Evolutionary conservation across 345 rosid species (phyloP), one percentile per base, ranked within the genome.

Genomic region (Hypericum perforatum): DNA sequence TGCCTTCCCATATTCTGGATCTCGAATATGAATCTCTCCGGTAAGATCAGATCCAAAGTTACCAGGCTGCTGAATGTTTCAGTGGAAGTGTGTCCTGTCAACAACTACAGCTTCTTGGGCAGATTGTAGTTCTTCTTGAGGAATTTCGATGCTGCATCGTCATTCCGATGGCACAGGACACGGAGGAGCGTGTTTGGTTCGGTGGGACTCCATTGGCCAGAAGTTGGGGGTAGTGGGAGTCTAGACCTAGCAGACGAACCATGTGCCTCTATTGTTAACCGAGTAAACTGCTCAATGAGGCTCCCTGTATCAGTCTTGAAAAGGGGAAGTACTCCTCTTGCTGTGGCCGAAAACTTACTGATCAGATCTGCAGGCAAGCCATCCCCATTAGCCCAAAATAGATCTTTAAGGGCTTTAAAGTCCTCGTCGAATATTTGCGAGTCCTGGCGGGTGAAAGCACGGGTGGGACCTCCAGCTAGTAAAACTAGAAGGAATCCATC

Each of bases 381-480:
- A 47, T 88, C 96, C 11, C 98, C 98, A 32, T 92, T 83, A 10
- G 98, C 87, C 95, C 83, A 88, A 69, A 92, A 92, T 52, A 89
- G 59, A 66, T 92, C 91, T 71, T 83, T 88, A 53, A 92, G 76
- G 41, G 84, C 66, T 64, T 92, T 82, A 57, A 92, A 92, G 72
- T 92, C 98, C n/a, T 85, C 91, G 63, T 88, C 96, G 49, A 92
- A 77, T 48, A 82, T 61, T 49, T 78, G 77, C 12, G 82, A 82
- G 63, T 92, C 97, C 63, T 78, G 96, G 54, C 50, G 69, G 39
- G 85, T 59, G 69, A 92, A 92, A 43, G 81, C 74, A 57, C 98
- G 94, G 12, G 86, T 75, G 14, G 98, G 95, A 8, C 97, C 97
- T 60, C 98, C 97, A 43, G 97, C 97, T 7, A 92, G 97, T 44